phyloP scores from a whole-genome alignment of 768 basidiomycete species.

The Serendipita sp. region DNA sequence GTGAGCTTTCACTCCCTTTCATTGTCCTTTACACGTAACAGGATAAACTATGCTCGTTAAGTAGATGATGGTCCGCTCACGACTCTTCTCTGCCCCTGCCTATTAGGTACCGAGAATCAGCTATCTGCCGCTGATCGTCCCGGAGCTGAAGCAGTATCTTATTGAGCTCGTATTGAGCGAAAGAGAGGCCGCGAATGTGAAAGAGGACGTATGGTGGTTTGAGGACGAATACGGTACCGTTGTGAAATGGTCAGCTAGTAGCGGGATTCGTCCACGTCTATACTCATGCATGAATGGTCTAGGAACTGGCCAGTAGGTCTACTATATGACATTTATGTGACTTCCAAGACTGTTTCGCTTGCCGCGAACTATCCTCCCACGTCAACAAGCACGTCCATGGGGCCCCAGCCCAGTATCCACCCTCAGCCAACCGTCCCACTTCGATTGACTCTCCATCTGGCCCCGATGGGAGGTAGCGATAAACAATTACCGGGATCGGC shows the following conservation, averaged over 20 bases:
- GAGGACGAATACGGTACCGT: constrained; percentile 69
- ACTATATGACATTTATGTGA: constrained; percentile 72
- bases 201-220: constrained; percentile 96
- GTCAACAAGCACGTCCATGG: background rate
- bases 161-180: constrained; percentile 90
- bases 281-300: constrained; percentile 3
- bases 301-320: constrained; percentile 99
- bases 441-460: constrained; percentile 72
- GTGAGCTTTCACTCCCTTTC: background rate
- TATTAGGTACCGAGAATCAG: constrained; percentile 63
- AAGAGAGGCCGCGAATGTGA: constrained; percentile 44
- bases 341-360: constrained; percentile 1
- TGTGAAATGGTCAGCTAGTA: constrained; percentile 61
- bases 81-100: constrained; percentile 6
- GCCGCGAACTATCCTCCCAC: constrained; percentile 1
- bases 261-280: background rate
- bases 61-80: background rate
- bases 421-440: constrained; percentile 36
- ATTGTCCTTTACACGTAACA: constrained; percentile 9
- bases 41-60: constrained; percentile 5
- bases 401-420: background rate
- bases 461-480: constrained; percentile 24
- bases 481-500: constrained; percentile 22
- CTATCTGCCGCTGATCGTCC: constrained; percentile 82
- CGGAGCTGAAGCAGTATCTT: constrained; percentile 75